Conservation (phyloP, 164 flowering plant genomes). For the Akebia trifoliata region DNA sequence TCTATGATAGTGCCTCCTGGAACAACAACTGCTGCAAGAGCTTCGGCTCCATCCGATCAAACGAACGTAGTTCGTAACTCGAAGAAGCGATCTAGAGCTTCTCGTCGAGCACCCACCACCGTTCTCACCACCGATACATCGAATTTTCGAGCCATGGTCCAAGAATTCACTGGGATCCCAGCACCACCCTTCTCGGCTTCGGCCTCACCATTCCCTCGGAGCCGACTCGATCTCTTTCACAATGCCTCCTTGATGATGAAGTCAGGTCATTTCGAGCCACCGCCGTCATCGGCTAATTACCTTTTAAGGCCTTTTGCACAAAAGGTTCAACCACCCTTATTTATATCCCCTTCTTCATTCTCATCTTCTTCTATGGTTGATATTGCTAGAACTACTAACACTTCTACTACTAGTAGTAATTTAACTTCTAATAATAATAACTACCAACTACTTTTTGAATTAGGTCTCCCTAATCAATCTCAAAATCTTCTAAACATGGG, state of each 20-base stretch:
- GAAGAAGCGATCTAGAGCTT: slow-evolving; percentile 66
- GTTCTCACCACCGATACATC: slow-evolving; percentile 75
- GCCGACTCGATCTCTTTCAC: slow-evolving; percentile 47
- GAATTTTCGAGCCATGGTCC: slow-evolving; percentile 78
- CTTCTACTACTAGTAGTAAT: neutral
- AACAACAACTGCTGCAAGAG: too few species aligned
- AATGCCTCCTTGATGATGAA: slow-evolving; percentile 21
- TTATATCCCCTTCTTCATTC: slow-evolving; percentile 14
- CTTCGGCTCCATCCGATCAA: too few species aligned
- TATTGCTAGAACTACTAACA: neutral
- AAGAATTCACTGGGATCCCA: slow-evolving; percentile 74
- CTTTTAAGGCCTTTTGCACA: slow-evolving; percentile 49
- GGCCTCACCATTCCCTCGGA: slow-evolving; percentile 37
- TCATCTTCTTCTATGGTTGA: too few species aligned
- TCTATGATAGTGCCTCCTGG: too few species aligned
- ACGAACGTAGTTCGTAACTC: too few species aligned
- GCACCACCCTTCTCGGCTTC: slow-evolving; percentile 59
- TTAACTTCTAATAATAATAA: slow-evolving; percentile 16
- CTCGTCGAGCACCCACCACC: slow-evolving; percentile 73
- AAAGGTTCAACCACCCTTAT: slow-evolving; percentile 25
- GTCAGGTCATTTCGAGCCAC: slow-evolving; percentile 12
- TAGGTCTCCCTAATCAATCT: slow-evolving; percentile 20
- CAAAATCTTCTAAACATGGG: slow-evolving; percentile 34
- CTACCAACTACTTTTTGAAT: slow-evolving; percentile 24
- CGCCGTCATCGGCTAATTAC: slow-evolving; percentile 26